phyloP scores from a whole-genome alignment of 805 yeast genomes.

The Suhomyces canberraensis region DNA sequence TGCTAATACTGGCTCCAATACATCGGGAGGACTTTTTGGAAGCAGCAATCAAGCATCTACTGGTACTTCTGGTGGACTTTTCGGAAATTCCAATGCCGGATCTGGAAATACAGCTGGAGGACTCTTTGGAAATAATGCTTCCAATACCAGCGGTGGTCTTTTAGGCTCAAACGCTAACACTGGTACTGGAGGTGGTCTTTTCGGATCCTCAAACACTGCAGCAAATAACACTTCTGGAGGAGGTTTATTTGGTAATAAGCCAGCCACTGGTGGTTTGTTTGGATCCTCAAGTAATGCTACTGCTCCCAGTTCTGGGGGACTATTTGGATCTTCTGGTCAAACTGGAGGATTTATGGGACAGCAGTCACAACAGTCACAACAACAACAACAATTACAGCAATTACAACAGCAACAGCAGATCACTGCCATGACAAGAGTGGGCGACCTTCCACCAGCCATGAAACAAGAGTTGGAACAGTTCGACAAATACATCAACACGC shows the following conservation, averaged over 20 bases:
- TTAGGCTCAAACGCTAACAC: slow-evolving; percentile 9
- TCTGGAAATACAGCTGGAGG: slow-evolving; percentile 17
- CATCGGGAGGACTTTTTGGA: slow-evolving; percentile 6
- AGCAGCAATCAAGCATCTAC: background rate
- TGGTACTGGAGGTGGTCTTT: slow-evolving; percentile 5
- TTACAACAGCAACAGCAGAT: slow-evolving; percentile 47
- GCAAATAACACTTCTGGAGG: slow-evolving; percentile 6
- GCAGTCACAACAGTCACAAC: slow-evolving; percentile 8
- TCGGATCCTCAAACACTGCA: slow-evolving; percentile 5
- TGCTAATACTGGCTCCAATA: background rate
- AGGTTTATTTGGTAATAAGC: slow-evolving; percentile 10
- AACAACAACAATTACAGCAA: slow-evolving; percentile 36
- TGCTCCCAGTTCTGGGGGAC: slow-evolving; percentile 7
- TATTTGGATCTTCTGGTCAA: slow-evolving; percentile 5
- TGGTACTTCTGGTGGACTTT: slow-evolving; percentile 5
- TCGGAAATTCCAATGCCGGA: slow-evolving; percentile 7
- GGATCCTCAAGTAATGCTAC: slow-evolving; percentile 6
- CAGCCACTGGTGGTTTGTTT: slow-evolving; percentile 10
- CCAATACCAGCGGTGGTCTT: slow-evolving; percentile 7
- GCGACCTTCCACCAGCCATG: slow-evolving; percentile 68
- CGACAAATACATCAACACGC: slow-evolving; percentile 69
- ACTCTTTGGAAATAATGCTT: slow-evolving; percentile 25
- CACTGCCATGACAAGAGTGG: slow-evolving; percentile 72
- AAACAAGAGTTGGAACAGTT: slow-evolving; percentile 67
- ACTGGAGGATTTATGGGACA: slow-evolving; percentile 8